phyloP scores from a whole-genome alignment of 164 flowering plant genomes.

The Kingdonia uniflora region DNA sequence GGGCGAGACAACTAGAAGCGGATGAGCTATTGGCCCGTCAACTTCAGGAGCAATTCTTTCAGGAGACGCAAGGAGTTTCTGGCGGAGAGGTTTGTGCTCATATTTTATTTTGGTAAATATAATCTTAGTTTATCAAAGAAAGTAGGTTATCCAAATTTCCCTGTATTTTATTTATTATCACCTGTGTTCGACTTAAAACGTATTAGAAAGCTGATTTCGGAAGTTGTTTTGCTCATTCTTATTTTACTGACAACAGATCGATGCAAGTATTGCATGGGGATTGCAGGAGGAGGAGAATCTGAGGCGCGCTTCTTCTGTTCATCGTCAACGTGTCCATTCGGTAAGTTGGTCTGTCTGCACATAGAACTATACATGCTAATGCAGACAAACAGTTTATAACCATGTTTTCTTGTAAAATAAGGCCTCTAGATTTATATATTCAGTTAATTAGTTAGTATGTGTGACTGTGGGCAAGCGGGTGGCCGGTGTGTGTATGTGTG shows the following conservation, averaged over 20 bases:
- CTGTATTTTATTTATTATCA: no score
- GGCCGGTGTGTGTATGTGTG: no score
- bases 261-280: slow-evolving; percentile 47
- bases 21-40: slow-evolving; percentile 86
- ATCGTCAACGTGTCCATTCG: slow-evolving; percentile 16
- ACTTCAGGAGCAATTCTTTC: slow-evolving; percentile 84
- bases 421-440: no score
- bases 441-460: no score
- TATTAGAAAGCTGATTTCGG: no score
- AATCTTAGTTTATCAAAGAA: background rate
- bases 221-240: background rate
- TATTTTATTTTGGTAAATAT: background rate
- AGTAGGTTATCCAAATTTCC: no score
- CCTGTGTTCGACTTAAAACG: no score
- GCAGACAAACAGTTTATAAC: no score
- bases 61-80: slow-evolving; percentile 33
- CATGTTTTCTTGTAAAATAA: no score
- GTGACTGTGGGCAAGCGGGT: no score
- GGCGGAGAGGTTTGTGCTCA: slow-evolving; percentile 36
- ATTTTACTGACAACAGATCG: slow-evolving; percentile 32
- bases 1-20: slow-evolving; percentile 72
- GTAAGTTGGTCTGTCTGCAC: slow-evolving; percentile 29
- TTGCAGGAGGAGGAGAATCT: slow-evolving; percentile 48
- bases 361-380: background rate
- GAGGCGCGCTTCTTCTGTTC: slow-evolving; percentile 17